phyloP scores from a whole-genome alignment of 2,329 filamentous ascomycete genomes.

The Gaeumannomyces sp. region DNA sequence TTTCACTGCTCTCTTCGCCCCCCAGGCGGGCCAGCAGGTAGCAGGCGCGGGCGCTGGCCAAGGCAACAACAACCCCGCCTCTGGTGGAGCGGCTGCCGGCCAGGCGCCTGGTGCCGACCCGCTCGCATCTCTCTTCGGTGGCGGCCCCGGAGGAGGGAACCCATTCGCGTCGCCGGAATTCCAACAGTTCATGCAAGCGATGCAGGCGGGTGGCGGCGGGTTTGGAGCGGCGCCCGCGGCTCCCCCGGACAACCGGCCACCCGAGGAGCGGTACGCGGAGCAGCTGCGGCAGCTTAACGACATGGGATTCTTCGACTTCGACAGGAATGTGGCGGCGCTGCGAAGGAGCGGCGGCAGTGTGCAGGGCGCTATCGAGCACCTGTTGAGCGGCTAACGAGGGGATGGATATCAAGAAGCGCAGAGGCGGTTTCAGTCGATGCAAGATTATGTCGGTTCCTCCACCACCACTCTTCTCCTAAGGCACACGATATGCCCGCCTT shows the following conservation, averaged over 20 bases:
- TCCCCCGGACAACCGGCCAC: conserved; percentile 76
- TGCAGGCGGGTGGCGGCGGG: conserved; percentile 17
- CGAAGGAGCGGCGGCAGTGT: conserved; percentile 88
- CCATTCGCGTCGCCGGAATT: not conserved
- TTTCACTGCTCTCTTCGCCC: conserved; percentile 57
- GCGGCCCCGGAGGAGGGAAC: not conserved
- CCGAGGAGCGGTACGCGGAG: conserved; percentile 86
- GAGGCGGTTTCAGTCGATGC: not conserved
- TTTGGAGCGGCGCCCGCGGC: conserved; percentile 35
- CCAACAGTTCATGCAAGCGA: conserved; percentile 5
- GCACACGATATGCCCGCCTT: not conserved
- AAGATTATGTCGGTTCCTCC: not conserved
- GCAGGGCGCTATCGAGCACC: conserved; percentile 79
- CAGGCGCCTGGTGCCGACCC: not conserved
- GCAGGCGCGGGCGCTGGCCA: conserved; percentile 45
- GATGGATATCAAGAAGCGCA: not conserved
- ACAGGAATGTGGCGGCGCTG: conserved; percentile 82
- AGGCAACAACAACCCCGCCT: conserved; percentile 12
- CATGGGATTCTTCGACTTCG: conserved; percentile 98
- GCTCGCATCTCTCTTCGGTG: not conserved
- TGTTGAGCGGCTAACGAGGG: conserved; percentile 38
- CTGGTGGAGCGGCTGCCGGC: not conserved
- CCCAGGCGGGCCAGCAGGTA: conserved; percentile 44
- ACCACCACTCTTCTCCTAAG: not conserved
- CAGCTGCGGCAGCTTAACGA: conserved; percentile 93